phyloP scores from a whole-genome alignment of 2,329 filamentous ascomycete species.

The Ceratocystis albifundus region DNA sequence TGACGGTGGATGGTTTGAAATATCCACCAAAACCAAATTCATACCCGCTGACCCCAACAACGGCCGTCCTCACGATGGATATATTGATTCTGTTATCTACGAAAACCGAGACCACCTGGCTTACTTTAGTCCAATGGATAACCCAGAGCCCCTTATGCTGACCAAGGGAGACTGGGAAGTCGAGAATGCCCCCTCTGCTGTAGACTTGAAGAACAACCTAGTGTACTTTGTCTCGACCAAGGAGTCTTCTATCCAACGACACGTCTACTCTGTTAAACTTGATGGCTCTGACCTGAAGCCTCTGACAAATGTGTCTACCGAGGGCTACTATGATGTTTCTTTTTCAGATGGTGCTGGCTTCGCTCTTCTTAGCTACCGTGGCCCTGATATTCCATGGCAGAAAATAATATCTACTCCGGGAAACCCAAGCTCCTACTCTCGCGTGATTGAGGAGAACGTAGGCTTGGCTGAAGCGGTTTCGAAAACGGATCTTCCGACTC shows the following conservation, averaged over 20 bases:
- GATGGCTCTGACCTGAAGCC: conserved; percentile 62
- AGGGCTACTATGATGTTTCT: conserved; percentile 70
- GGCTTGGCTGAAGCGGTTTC: conserved; percentile 56
- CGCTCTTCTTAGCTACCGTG: conserved; percentile 70
- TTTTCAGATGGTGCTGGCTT: conserved; percentile 78
- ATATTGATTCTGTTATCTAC: conserved; percentile 81
- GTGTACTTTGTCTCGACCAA: conserved; percentile 88
- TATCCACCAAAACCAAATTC: conserved; percentile 72
- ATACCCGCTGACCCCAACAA: conserved; percentile 72
- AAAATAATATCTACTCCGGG: conserved; percentile 76
- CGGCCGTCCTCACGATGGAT: conserved; percentile 71
- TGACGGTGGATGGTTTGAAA: conserved; percentile 97
- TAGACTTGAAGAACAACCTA: conserved; percentile 73
- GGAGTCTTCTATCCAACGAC: conserved; percentile 76
- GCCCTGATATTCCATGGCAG: conserved; percentile 81
- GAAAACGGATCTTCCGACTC: conserved; percentile 68
- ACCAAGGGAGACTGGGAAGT: conserved; percentile 92
- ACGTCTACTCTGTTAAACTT: conserved; percentile 80
- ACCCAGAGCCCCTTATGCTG: conserved; percentile 66
- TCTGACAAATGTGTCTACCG: conserved; percentile 59
- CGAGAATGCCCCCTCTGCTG: conserved; percentile 66
- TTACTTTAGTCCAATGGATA: conserved; percentile 84
- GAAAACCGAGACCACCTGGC: conserved; percentile 82
- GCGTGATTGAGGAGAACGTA: conserved; percentile 67
- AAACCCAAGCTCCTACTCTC: conserved; percentile 51